A percentile compares a stretch with the other conserved stretches of the same genome.
Evolutionary conservation across 768 basidiomycete genomes (phyloP).

Genomic region (Trichaptum fuscoviolaceum): DNA sequence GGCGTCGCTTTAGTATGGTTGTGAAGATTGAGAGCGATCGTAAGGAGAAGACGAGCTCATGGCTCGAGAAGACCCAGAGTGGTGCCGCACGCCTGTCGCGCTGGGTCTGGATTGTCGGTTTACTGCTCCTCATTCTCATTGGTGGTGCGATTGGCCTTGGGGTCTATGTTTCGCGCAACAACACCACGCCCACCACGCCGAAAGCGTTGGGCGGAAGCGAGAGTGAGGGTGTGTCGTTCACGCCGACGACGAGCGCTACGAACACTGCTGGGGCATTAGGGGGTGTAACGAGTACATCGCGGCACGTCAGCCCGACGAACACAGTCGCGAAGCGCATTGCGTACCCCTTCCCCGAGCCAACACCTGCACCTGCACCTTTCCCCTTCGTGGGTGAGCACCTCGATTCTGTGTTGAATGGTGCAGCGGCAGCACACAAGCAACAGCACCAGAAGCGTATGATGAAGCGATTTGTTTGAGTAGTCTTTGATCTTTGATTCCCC

Average conservation of each 20-base stretch:
- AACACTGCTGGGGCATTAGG: slow-evolving; percentile 16
- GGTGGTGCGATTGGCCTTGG: slow-evolving; percentile 56
- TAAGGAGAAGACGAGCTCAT: slow-evolving; percentile 36
- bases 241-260: slow-evolving; percentile 15
- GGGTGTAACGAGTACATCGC: slow-evolving; percentile 16
- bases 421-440: background rate
- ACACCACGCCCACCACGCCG: slow-evolving; percentile 45
- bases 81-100: slow-evolving; percentile 49
- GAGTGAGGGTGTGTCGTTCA: slow-evolving; percentile 30
- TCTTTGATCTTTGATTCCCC: background rate
- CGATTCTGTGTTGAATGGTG: background rate
- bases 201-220: slow-evolving; percentile 62
- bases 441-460: background rate
- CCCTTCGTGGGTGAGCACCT: background rate
- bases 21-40: slow-evolving; percentile 35
- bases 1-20: slow-evolving; percentile 82
- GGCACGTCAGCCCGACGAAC: slow-evolving; percentile 56
- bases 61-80: slow-evolving; percentile 61
- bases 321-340: slow-evolving; percentile 42
- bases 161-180: slow-evolving; percentile 51
- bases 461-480: background rate
- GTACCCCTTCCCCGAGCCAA: background rate
- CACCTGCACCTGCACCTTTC: background rate
- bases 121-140: slow-evolving; percentile 52
- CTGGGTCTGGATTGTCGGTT: slow-evolving; percentile 68